Evolutionary conservation across 129 eudicot genomes (phyloP), one percentile per base, ranked within the genome.

Genomic region (Centaurea solstitialis): DNA sequence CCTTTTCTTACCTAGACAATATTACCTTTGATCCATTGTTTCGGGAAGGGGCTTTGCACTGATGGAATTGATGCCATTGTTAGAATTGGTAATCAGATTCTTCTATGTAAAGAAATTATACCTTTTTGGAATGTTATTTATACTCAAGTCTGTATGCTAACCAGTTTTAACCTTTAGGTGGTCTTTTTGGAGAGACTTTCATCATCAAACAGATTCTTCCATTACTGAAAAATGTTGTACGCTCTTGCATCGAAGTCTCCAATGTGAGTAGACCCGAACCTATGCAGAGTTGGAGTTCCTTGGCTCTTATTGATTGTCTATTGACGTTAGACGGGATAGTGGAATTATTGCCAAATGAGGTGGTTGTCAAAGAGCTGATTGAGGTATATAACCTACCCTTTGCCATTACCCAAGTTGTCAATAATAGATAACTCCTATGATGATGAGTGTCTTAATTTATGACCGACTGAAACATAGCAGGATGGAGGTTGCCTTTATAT

Each of bases 51-150:
- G 76, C 84, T 95, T 67, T 89, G 93, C 86, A 87, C 41, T 82
- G 99, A 95, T 88, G 99, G 97, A 77, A 85, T 91, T 70, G 98
- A 95, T 74, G 94, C 86, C 67, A 80, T 95, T 74, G 86, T 93
- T 84, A 92, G 99, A 91, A 93, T 95, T 66, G 99, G 99, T 93
- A 92, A 22, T 37, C 68, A 11, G 11, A 28, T 40, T 73, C 18
- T 17, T 62, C 6, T 35, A 3, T 69, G 66, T 82, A 7, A 26
- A 70, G 50, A 38, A 38, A 35, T 74, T 30, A 40, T 67, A 8
- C 59, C 17, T 8, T 41, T 77, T 24, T 78, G 70, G 18, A 75
- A 64, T 30, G 24, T 21, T 37, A 35, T 37, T 21, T 37, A 35
- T 37, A 57, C 57, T 83, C 68, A 68, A 22, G 59, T 40, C 70